Evolutionary conservation across 2,329 filamentous ascomycete species (phyloP).

Genomic region (Microcera coccophila): DNA sequence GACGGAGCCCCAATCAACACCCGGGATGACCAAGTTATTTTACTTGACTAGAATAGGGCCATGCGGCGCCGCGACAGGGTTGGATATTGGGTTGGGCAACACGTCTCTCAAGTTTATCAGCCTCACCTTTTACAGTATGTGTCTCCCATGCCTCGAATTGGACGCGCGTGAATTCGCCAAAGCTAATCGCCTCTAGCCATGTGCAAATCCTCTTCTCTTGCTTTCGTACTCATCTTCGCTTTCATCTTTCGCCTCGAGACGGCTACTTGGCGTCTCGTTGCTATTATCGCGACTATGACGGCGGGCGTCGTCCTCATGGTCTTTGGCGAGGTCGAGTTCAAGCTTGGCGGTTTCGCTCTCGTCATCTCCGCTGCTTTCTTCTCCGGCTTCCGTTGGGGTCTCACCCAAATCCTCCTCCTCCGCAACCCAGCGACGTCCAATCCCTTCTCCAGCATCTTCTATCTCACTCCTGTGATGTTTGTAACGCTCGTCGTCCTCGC

Average conservation of each 20-base stretch:
- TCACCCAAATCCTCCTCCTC: slow-evolving; percentile 94
- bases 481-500: slow-evolving; percentile 74
- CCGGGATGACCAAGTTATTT: slow-evolving; percentile 83
- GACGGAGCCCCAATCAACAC: slow-evolving; percentile 47
- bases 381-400: slow-evolving; percentile 93
- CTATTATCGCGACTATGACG: slow-evolving; percentile 90
- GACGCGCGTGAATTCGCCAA: too few species aligned
- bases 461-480: slow-evolving; percentile 97
- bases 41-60: slow-evolving; percentile 89
- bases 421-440: slow-evolving; percentile 94
- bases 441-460: slow-evolving; percentile 95
- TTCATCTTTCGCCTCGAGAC: slow-evolving; percentile 89
- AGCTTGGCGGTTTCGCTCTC: slow-evolving; percentile 79
- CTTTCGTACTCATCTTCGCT: slow-evolving; percentile 92
- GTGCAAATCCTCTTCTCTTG: slow-evolving; percentile 96
- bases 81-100: slow-evolving; percentile 95
- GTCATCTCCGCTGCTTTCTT: slow-evolving; percentile 94
- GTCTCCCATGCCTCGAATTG: neutral
- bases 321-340: slow-evolving; percentile 87
- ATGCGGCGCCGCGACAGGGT: slow-evolving; percentile 85
- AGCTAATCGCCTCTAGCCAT: slow-evolving; percentile 57
- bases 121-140: slow-evolving; percentile 86
- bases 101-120: slow-evolving; percentile 95
- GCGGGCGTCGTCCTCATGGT: slow-evolving; percentile 97
- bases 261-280: slow-evolving; percentile 78